Percentiles rank a stretch among this genome's conserved stretches.
Evolutionary conservation across 371 early-diverging fungal genomes (phyloP).

Genomic region (Funneliformis caledonium): DNA sequence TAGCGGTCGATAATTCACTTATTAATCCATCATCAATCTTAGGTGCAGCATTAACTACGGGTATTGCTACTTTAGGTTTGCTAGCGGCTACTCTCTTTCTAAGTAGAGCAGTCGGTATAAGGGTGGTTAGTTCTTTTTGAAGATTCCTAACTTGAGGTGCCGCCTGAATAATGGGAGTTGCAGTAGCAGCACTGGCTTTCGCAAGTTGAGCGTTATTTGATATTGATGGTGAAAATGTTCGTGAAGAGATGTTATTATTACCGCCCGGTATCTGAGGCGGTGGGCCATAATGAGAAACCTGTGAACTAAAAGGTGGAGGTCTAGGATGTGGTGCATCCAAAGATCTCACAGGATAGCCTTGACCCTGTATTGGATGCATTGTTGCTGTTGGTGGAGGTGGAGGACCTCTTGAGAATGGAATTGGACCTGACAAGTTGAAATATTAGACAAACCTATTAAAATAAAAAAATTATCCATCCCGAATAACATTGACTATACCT

Average conservation of each 20-base stretch:
- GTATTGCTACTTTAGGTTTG: conserved; percentile 37
- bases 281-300: conserved; percentile 37
- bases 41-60: conserved; percentile 42
- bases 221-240: conserved; percentile 15
- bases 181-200: background rate
- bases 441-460: background rate
- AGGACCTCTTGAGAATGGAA: background rate
- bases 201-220: background rate
- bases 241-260: conserved; percentile 4
- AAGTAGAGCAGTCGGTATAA: conserved; percentile 47
- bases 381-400: conserved; percentile 19
- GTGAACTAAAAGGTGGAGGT: conserved; percentile 39
- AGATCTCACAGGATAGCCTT: conserved; percentile 26
- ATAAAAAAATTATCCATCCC: background rate
- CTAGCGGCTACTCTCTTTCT: conserved; percentile 42
- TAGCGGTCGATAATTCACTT: background rate
- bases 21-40: conserved; percentile 36
- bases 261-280: conserved; percentile 34
- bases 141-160: conserved; percentile 51
- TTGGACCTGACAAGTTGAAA: background rate
- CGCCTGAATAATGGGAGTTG: conserved; percentile 46
- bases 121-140: conserved; percentile 49
- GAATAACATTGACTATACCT: background rate
- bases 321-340: conserved; percentile 41
- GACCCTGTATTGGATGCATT: conserved; percentile 8